These are phyloP conservation scores for Acarospora socialis DNA, from an alignment of 2,329 filamentous ascomycete genomes.

Conservation along the genomic window DNA sequence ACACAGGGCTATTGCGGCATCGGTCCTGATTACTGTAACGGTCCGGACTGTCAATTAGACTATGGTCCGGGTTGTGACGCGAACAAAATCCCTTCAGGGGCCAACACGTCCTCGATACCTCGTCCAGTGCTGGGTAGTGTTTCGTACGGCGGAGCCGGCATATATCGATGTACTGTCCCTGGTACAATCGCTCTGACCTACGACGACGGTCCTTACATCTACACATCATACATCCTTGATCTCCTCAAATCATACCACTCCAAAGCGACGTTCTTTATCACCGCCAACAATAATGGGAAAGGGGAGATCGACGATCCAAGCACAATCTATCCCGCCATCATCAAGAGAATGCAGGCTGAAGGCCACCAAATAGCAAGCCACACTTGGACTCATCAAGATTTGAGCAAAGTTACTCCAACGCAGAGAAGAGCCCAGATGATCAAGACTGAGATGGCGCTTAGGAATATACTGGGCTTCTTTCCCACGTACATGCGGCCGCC, in stretches of 20 bases:
- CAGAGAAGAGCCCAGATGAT: conserved; percentile 35
- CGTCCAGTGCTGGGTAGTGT: conserved; percentile 18
- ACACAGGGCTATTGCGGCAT: conserved; percentile 10
- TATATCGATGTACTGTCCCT: conserved; percentile 18
- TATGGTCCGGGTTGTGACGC: conserved; percentile 27
- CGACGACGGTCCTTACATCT: conserved; percentile 39
- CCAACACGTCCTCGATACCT: conserved; percentile 14
- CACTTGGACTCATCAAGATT: conserved; percentile 39
- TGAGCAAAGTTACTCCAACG: conserved; percentile 29
- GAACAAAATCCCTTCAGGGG: conserved; percentile 18
- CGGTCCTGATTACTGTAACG: conserved; percentile 14
- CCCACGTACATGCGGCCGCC: conserved; percentile 40
- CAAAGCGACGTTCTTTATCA: conserved; percentile 42
- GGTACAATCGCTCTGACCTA: conserved; percentile 37
- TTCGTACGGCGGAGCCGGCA: conserved; percentile 18
- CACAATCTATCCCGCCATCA: conserved; percentile 23
- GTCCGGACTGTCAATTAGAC: conserved; percentile 26
- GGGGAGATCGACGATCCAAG: conserved; percentile 27
- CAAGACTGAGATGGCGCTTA: conserved; percentile 41
- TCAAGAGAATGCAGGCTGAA: conserved; percentile 33
- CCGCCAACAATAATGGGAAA: conserved; percentile 36
- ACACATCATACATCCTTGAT: conserved; percentile 37
- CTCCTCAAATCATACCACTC: conserved; percentile 34
- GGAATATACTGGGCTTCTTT: conserved; percentile 41
- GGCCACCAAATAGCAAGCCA: conserved; percentile 49